Evolutionary conservation across 441 rosid species (phyloP).

Genomic region (Gossypium laxum): DNA sequence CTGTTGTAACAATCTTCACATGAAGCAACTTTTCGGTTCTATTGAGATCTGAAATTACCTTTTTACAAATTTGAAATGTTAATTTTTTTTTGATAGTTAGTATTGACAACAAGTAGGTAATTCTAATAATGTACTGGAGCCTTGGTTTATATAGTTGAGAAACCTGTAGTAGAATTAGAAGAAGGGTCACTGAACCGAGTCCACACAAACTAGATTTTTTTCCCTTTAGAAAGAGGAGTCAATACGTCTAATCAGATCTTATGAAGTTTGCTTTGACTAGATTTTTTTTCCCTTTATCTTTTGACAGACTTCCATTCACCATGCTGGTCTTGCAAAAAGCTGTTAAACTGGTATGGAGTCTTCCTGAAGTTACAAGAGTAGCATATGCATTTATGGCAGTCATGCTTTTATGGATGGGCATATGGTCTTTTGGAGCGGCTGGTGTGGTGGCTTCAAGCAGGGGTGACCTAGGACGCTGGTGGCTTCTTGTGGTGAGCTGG

Average conservation of each 20-base stretch:
- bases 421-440: constrained; percentile 88
- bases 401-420: constrained; percentile 82
- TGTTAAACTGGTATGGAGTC: constrained; percentile 72
- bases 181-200: neutral
- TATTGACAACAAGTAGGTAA: neutral
- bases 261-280: constrained; percentile 18
- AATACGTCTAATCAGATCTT: neutral
- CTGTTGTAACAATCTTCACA: neutral
- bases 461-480: constrained; percentile 66
- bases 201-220: neutral
- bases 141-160: neutral
- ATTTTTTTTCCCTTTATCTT: constrained; percentile 17
- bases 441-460: constrained; percentile 86
- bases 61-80: neutral
- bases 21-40: neutral
- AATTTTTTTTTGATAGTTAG: neutral
- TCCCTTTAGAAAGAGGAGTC: no score
- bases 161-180: neutral
- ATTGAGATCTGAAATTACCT: neutral
- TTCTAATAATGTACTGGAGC: neutral
- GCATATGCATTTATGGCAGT: constrained; percentile 64
- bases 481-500: constrained; percentile 99
- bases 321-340: constrained; percentile 80
- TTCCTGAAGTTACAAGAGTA: constrained; percentile 70
- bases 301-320: constrained; percentile 63